These are phyloP conservation scores for Calendula officinalis DNA, from an alignment of 129 eudicot species.

Conservation along the genomic window DNA sequence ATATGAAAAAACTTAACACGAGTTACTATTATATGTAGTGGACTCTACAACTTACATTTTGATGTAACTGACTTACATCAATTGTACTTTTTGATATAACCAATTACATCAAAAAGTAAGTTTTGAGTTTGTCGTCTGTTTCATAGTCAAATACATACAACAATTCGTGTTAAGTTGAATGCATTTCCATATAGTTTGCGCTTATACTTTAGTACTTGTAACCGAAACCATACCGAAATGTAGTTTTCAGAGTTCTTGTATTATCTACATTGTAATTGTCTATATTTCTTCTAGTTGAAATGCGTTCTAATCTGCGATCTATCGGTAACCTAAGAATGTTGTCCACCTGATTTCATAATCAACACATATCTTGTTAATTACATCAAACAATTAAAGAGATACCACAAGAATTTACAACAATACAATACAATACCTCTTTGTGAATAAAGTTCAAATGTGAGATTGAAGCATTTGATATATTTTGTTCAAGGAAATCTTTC, in stretches of 20 bases:
- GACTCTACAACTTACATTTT: no score
- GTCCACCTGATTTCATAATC: slow-evolving; percentile 45
- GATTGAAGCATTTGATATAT: slow-evolving; percentile 25
- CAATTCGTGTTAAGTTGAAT: no score
- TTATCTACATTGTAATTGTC: slow-evolving; percentile 42
- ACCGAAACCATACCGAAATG: slow-evolving; percentile 46
- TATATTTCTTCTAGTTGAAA: slow-evolving; percentile 53
- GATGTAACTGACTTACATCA: no score
- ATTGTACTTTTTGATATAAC: no score
- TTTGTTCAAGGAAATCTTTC: slow-evolving; percentile 34
- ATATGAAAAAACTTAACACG: no score
- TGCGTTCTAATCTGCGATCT: slow-evolving; percentile 51
- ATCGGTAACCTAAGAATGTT: slow-evolving; percentile 50
- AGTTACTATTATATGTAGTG: no score
- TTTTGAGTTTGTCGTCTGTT: no score
- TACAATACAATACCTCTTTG: slow-evolving; percentile 43
- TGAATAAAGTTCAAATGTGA: slow-evolving; percentile 28
- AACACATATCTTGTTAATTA: neutral
- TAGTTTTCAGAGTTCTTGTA: slow-evolving; percentile 55
- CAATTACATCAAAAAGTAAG: no score
- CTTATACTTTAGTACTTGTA: neutral
- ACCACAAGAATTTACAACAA: neutral
- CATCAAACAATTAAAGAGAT: neutral
- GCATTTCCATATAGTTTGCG: no score
- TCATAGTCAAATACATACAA: no score